Base-by-base conservation (phyloP, 768 basidiomycete genomes). In the Gloeopeniophorella convolvens region DNA sequence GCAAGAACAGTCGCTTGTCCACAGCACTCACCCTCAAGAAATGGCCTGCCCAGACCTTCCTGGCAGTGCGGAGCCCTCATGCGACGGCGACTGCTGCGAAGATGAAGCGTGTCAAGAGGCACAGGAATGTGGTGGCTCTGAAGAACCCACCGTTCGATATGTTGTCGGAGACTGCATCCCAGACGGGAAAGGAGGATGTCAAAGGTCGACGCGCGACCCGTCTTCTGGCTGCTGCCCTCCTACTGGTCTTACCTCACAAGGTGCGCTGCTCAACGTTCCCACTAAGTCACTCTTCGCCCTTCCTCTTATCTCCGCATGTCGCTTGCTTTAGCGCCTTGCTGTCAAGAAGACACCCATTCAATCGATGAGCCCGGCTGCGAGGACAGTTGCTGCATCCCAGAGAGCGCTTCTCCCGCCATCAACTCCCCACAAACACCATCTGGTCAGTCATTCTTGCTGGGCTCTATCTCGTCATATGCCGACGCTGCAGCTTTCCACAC, bases 81-180 rank as follows among this genome's bases (percentile, higher is more conserved):
- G 42, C 39, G 42, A 48, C 24, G 36, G 16, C 5, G 23, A n/a
- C 4, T 45, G 31, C 2, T 33, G 40, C 2, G 20, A 5, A 12
- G 20, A 0, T 13, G 24, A 23, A 12, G 28, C 11, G 42, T n/a
- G 40, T 39, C 54, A 42, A 36, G 12, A 24, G 31, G 21, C 37
- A 12, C 54, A 36, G 26, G 43, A 16, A 6, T 12, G 44, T 18
- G 42, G 35, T n/a, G n/a, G 7, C 20, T 21, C 12, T n/a, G 27
- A 37, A 5, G 42, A 37, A 1, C 20, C 16, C 15, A 4, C 27
- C 16, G 27, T 40, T 23, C 34, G 27, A 8, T 20, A 20, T 30
- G 16, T 48, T 23, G 27, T 50, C n/a, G 42, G 48, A 10, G 48
- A 48, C n/a, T 39, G 48, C 32, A 47, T 50, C n/a, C 45, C 48